Conservation (phyloP, 768 basidiomycete genomes). For the Suillus alpinus region DNA sequence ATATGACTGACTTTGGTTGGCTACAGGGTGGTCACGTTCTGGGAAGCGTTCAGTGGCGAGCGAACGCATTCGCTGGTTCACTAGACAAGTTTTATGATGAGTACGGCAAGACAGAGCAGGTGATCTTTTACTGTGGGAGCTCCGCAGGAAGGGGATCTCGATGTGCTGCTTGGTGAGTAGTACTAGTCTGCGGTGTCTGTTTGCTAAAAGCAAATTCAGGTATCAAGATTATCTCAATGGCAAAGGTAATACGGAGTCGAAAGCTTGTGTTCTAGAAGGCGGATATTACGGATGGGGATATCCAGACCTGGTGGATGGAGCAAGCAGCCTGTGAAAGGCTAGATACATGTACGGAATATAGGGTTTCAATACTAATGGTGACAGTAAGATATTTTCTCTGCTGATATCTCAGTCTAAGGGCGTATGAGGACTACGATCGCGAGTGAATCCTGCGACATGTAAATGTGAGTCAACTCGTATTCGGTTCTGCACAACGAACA, state of each 20-base stretch:
- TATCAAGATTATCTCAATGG: slow-evolving; percentile 48
- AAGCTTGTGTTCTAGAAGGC: slow-evolving; percentile 41
- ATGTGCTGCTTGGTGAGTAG: slow-evolving; percentile 52
- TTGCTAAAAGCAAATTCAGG: slow-evolving; percentile 26
- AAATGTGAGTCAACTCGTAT: not conserved
- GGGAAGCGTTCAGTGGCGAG: slow-evolving; percentile 47
- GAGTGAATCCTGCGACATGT: not conserved
- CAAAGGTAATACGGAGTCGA: slow-evolving; percentile 30
- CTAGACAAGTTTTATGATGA: slow-evolving; percentile 40
- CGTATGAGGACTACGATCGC: not conserved
- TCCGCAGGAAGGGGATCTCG: slow-evolving; percentile 52
- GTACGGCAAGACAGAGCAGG: slow-evolving; percentile 36
- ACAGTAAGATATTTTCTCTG: not conserved
- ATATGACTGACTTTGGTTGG: not conserved
- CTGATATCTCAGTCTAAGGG: not conserved
- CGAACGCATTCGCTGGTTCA: slow-evolving; percentile 49
- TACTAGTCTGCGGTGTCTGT: not conserved
- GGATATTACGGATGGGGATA: slow-evolving; percentile 41
- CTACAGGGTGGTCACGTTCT: slow-evolving; percentile 51
- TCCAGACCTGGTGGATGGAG: not conserved
- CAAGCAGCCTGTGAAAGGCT: not conserved
- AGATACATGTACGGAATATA: not conserved
- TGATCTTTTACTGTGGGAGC: slow-evolving; percentile 56
- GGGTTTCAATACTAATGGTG: not conserved
- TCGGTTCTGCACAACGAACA: not conserved